A percentile compares a stretch with the other conserved stretches of the same genome.
These are phyloP conservation scores for Colletotrichum godetiae DNA, from an alignment of 2,329 filamentous ascomycete genomes.

Conservation along the genomic window DNA sequence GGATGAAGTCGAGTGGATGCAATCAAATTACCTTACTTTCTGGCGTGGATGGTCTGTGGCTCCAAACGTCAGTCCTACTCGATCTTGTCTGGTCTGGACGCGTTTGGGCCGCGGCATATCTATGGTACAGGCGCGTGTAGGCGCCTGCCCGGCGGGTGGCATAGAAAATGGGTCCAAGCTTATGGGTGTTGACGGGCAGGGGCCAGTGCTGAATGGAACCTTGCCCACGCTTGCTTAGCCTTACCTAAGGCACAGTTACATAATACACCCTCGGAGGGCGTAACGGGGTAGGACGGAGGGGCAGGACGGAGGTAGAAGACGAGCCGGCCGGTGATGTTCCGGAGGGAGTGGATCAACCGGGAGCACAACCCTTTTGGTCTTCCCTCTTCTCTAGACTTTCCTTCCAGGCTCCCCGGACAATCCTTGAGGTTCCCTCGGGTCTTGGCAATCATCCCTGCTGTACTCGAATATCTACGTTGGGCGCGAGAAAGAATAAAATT, in stretches of 20 bases:
- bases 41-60: background rate
- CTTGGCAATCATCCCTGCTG: background rate
- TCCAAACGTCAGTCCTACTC: background rate
- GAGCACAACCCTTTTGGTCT: background rate
- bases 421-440: background rate
- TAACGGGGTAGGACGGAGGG: too few relatives aligned
- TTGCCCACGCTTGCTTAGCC: too few relatives aligned
- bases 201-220: too few relatives aligned
- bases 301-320: background rate
- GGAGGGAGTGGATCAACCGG: background rate
- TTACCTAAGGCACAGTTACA: background rate
- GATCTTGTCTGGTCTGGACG: constrained; percentile 2
- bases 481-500: background rate
- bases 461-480: background rate
- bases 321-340: background rate
- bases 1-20: background rate
- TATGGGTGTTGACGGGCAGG: background rate
- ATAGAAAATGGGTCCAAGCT: background rate
- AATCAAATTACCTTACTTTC: background rate
- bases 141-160: background rate
- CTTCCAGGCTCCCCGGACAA: background rate
- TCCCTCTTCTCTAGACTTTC: background rate
- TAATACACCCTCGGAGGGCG: background rate
- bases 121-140: background rate
- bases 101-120: constrained; percentile 5